Evolutionary conservation across 2,329 filamentous ascomycete genomes (phyloP), one percentile per base, ranked within the genome.

Genomic region (Chaetomium globosum): DNA sequence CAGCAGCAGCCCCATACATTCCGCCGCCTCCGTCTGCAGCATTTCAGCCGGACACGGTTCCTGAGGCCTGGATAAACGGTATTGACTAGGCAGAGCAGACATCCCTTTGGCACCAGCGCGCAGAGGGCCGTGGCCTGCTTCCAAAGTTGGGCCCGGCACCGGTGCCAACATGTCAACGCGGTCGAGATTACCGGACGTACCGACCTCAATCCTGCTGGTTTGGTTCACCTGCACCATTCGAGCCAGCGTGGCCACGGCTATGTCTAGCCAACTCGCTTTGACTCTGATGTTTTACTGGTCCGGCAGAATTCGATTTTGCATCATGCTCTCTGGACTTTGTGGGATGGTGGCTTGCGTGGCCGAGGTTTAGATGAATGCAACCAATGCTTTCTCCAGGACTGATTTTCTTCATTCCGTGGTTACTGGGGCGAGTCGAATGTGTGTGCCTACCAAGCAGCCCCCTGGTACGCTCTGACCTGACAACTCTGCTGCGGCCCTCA

Each of bases 221-320:
- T 61, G 49, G 33, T 52, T 54, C 48, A 7, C 23, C 19, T 16
- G 26, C 13, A 48, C 39, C 36, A 6, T n/a, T 43, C 39, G 4
- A 6, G 39, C 39, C 39, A n/a, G 55, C 59, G 43, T 54, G 43
- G 48, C 51, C 23, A 46, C n/a, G 39, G 48, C 64, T 68, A 69
- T 68, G 68, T 69, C 68, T 67, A 54, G 58, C 33, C 10, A 58
- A 63, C 36, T 33, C 21, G 48, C 39, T 31, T 4, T 23, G 26
- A 36, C 16, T n/a, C 9, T 21, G 13, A 39, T 46, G 46, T 65
- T 66, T 71, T 69, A 55, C 67, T 67, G 66, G 28, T n/a, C 64
- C 66, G 68, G 69, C 61, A 69, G 67, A 69, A 71, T 70, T 48
- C 59, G 49, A 39, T 13, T 43, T 39, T 26, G n/a, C 48, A n/a